A percentile compares a stretch with the other conserved stretches of the same genome.
Evolutionary conservation across 805 yeast species (phyloP).

Genomic region (Lachancea waltii): DNA sequence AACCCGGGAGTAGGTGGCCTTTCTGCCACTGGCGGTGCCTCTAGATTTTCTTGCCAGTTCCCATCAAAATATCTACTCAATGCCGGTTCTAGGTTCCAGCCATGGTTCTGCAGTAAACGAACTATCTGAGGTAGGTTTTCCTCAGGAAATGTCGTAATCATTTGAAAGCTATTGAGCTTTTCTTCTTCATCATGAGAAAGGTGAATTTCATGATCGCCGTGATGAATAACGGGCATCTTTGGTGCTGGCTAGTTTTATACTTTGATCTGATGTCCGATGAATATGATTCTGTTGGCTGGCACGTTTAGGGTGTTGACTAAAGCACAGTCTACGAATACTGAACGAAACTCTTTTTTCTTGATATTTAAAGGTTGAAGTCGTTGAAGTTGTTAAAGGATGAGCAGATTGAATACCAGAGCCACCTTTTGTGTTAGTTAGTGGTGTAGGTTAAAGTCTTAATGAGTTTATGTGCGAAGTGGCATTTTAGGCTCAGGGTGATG

Average conservation of each 20-base stretch:
- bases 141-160: slow-evolving; percentile 44
- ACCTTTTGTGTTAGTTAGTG: too few species aligned
- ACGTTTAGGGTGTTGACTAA: not conserved
- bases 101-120: slow-evolving; percentile 42
- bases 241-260: too few species aligned
- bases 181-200: slow-evolving; percentile 39
- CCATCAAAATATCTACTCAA: slow-evolving; percentile 58
- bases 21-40: slow-evolving; percentile 1
- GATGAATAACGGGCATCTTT: slow-evolving; percentile 24
- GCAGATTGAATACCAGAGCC: too few species aligned
- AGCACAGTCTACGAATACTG: too few species aligned
- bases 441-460: too few species aligned
- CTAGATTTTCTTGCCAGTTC: slow-evolving; percentile 32
- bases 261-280: too few species aligned
- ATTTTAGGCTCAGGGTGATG: too few species aligned
- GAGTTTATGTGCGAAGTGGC: too few species aligned
- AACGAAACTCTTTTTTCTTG: too few species aligned
- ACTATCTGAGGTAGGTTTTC: slow-evolving; percentile 42
- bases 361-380: too few species aligned
- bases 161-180: slow-evolving; percentile 42
- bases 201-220: slow-evolving; percentile 23
- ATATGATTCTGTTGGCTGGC: too few species aligned
- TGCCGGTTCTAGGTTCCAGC: slow-evolving; percentile 58
- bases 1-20: slow-evolving; percentile 5
- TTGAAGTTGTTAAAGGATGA: too few species aligned